Evolutionary conservation across 202 grass and related monocot genomes (phyloP).

Genomic region (Brachypodium distachyon): DNA sequence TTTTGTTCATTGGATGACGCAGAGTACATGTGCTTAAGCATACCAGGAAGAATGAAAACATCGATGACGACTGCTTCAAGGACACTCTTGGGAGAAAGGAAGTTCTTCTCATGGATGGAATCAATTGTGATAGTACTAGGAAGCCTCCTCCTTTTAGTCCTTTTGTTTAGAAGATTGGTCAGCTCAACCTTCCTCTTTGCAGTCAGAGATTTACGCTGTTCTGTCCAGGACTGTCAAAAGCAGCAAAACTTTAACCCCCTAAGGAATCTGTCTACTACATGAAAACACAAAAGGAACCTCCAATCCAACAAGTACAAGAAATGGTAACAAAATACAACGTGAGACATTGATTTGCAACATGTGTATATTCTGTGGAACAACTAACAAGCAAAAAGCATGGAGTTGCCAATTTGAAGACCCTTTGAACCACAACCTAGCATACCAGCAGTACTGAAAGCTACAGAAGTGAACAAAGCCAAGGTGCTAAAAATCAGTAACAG

Average conservation of each 20-base stretch:
- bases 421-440: not conserved
- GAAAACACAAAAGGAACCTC: not conserved
- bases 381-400: not conserved
- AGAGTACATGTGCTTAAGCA: not conserved
- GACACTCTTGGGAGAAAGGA: constrained; percentile 65
- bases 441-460: not conserved
- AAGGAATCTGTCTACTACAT: not conserved
- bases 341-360: not conserved
- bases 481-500: not conserved
- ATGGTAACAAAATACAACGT: not conserved
- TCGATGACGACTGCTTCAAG: constrained; percentile 69
- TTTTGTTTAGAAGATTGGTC: constrained; percentile 50
- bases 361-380: not conserved
- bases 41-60: constrained; percentile 78
- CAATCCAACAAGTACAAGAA: not conserved
- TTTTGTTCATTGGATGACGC: not conserved
- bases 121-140: constrained; percentile 62
- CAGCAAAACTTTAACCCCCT: not conserved
- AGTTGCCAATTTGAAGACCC: not conserved
- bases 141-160: constrained; percentile 51
- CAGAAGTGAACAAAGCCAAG: not conserved
- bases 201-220: constrained; percentile 65
- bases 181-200: constrained; percentile 64
- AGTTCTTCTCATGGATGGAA: constrained; percentile 86
- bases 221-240: constrained; percentile 74